phyloP scores from a whole-genome alignment of 2,329 filamentous ascomycete genomes.

The Microcyclospora pomicola region DNA sequence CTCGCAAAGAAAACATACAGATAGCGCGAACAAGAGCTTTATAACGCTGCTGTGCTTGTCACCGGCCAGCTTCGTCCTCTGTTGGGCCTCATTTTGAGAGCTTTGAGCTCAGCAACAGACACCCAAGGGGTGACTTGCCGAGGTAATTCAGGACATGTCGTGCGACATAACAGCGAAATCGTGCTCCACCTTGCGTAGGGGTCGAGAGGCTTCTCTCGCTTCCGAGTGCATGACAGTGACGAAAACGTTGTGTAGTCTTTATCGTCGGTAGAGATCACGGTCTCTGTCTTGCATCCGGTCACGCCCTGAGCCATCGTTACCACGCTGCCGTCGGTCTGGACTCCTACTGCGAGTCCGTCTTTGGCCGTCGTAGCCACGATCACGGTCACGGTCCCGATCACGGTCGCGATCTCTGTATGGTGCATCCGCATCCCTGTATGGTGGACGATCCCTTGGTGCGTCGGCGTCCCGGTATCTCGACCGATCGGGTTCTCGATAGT shows the following conservation, averaged over 20 bases:
- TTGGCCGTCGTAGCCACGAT: conserved; percentile 10
- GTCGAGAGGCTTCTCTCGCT: neutral
- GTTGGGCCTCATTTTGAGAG: too few relatives aligned
- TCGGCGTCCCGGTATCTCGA: conserved; percentile 4
- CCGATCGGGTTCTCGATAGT: conserved; percentile 1
- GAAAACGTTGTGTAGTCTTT: neutral
- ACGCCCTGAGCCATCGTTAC: conserved; percentile 13
- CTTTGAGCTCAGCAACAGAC: too few relatives aligned
- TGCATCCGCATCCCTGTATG: conserved; percentile 13
- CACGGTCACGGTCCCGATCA: conserved; percentile 5
- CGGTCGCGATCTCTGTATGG: conserved; percentile 13
- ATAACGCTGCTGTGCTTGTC: too few relatives aligned
- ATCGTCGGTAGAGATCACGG: conserved; percentile 23
- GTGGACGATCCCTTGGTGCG: neutral
- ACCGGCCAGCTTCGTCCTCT: too few relatives aligned
- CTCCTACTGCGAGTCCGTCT: conserved; percentile 20
- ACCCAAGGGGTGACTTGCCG: too few relatives aligned
- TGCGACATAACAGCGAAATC: neutral
- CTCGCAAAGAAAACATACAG: too few relatives aligned
- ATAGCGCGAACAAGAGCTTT: too few relatives aligned
- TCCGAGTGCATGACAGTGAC: neutral
- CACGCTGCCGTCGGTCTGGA: conserved; percentile 10
- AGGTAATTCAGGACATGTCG: too few relatives aligned
- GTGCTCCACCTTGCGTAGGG: neutral
- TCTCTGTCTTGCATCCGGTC: conserved; percentile 24